phyloP scores from a whole-genome alignment of 1,284 basidiomycete species.

The Coniferiporia sulphurascens region DNA sequence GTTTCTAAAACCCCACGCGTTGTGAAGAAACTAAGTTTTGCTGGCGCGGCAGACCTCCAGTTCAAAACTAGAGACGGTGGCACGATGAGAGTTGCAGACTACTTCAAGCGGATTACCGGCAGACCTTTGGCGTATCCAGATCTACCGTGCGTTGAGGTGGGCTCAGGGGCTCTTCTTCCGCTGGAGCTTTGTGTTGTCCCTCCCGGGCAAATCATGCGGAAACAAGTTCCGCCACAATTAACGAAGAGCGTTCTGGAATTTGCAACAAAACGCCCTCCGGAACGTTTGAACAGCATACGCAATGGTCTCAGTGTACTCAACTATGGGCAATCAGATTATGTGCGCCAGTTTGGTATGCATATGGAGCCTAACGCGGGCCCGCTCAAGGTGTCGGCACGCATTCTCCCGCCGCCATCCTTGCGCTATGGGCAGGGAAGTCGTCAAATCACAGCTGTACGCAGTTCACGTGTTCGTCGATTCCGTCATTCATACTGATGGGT shows the following conservation, averaged over 20 bases:
- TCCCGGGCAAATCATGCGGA: conserved; percentile 68
- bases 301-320: conserved; percentile 55
- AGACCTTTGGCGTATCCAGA: conserved; percentile 50
- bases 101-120: conserved; percentile 50
- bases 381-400: conserved; percentile 51
- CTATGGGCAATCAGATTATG: conserved; percentile 70
- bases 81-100: conserved; percentile 52
- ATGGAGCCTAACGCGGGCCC: conserved; percentile 34
- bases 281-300: conserved; percentile 55
- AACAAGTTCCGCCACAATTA: conserved; percentile 64
- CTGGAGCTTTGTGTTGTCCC: conserved; percentile 62
- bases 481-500: not conserved
- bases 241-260: conserved; percentile 64
- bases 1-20: conserved; percentile 39
- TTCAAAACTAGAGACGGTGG: conserved; percentile 55
- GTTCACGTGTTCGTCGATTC: not conserved
- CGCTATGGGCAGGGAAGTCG: conserved; percentile 51
- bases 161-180: conserved; percentile 61
- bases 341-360: conserved; percentile 32
- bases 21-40: conserved; percentile 25
- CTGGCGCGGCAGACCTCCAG: conserved; percentile 43
- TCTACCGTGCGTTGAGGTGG: conserved; percentile 61
- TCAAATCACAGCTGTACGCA: conserved; percentile 49
- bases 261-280: conserved; percentile 60
- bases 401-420: conserved; percentile 56